Base-by-base conservation (phyloP, 106 monocot species). In the Iris macrosiphon region DNA sequence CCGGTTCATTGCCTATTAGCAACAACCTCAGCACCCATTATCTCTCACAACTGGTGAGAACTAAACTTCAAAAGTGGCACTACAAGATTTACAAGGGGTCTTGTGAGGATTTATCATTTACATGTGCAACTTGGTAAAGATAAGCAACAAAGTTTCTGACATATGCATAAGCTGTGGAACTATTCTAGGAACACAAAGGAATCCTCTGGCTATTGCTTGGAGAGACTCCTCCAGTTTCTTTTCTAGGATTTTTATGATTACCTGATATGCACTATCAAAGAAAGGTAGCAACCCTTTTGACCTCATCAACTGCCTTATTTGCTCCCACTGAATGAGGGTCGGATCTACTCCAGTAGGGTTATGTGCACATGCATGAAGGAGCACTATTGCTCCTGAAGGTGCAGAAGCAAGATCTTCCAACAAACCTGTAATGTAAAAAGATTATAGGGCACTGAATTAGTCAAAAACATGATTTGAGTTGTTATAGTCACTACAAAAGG, bases 261-360 rank as follows among this genome's bases (percentile, higher is more conserved):
- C 96, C 85, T 96, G 96, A 70, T 96, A 96, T 64, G 96, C 96
- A 75, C 96, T 96, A 64, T 96, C 96, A 55, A 96, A 96, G 80
- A 96, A 96, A 65, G 96, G 96, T 23, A 96, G 60, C 69, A 96
- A 35, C 7, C 60, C 62, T 53, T 83, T 96, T 15, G 86, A 82
- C 60, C 96, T 82, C 37, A 96, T 78, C 52, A 96, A 66, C 57
- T 72, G 79, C 35, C 85, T 85, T 40, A 96, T 96, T 47, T 96
- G 76, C 42, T 83, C 90, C 96, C 96, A 96, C 54, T 96, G 96
- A 37, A 80, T 77, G 57, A 61, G 55, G 18, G 82, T 96, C 37
- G 96, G 96, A 67, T 96, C 96, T 40, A 90, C 85, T 45, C 96
- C 96, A 45, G 96, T 96, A 20, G 96, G 96, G 34, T 96, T 96